A percentile compares a stretch with the other conserved stretches of the same genome.
These are phyloP conservation scores for Paralagenidium karlingii DNA, from an alignment of 352 stramenopile genomes.

Conservation along the genomic window DNA sequence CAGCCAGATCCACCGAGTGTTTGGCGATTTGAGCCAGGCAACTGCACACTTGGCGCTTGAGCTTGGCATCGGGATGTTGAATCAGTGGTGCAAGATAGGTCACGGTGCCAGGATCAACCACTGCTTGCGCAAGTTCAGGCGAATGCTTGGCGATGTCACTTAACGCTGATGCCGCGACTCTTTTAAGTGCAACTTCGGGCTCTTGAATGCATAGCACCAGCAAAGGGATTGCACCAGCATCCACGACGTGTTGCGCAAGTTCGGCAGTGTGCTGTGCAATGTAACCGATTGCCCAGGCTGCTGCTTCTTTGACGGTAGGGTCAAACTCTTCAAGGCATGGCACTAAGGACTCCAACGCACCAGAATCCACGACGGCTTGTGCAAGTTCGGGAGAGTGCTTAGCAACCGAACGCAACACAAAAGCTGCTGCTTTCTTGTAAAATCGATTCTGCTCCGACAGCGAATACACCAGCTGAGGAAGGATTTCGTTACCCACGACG, in stretches of 20 bases:
- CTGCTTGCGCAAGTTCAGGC: constrained; percentile 87
- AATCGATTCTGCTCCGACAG: constrained; percentile 92
- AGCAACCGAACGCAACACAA: constrained; percentile 88
- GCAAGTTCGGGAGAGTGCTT: constrained; percentile 92
- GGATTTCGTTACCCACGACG: constrained; percentile 91
- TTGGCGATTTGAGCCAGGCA: constrained; percentile 92
- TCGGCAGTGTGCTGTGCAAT: constrained; percentile 91
- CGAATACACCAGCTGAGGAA: constrained; percentile 95
- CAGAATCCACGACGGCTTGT: constrained; percentile 89
- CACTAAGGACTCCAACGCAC: constrained; percentile 85
- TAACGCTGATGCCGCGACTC: constrained; percentile 86
- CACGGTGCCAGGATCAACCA: constrained; percentile 88
- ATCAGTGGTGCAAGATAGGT: constrained; percentile 90
- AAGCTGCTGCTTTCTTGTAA: constrained; percentile 93
- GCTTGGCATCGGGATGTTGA: constrained; percentile 88
- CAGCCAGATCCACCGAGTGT: constrained; percentile 90
- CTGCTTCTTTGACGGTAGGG: constrained; percentile 90
- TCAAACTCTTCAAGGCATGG: constrained; percentile 93
- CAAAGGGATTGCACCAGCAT: constrained; percentile 86
- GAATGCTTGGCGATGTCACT: constrained; percentile 94
- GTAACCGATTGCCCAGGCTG: constrained; percentile 92
- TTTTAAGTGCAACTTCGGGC: constrained; percentile 91
- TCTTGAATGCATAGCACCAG: constrained; percentile 94
- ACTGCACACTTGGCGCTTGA: constrained; percentile 87
- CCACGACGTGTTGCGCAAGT: constrained; percentile 89